Percentiles rank a stretch among this genome's conserved stretches.
Evolutionary conservation across 345 rosid genomes (phyloP).

Genomic region (Orychophragmus violaceus): DNA sequence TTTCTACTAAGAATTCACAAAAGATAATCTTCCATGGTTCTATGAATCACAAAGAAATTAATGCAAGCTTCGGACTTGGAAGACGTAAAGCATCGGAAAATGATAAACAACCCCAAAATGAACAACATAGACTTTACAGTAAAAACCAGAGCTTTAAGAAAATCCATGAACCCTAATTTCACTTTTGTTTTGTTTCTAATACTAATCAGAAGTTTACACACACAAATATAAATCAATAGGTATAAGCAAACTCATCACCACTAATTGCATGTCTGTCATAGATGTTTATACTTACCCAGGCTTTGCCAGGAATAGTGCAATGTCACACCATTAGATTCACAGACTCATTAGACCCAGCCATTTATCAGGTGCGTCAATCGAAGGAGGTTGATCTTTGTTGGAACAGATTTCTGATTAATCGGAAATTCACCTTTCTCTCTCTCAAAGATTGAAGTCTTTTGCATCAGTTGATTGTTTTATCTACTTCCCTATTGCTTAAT

Average conservation of each 20-base stretch:
- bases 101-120: neutral
- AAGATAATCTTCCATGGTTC: neutral
- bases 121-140: neutral
- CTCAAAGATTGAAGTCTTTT: too few species aligned
- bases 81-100: too few species aligned
- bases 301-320: conserved; percentile 97
- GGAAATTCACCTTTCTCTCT: too few species aligned
- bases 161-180: conserved; percentile 8
- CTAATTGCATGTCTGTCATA: neutral
- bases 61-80: neutral
- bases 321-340: too few species aligned
- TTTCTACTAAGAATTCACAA: neutral
- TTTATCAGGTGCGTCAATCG: too few species aligned
- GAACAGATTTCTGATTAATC: too few species aligned
- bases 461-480: too few species aligned
- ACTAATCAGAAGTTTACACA: neutral
- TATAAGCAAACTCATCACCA: neutral
- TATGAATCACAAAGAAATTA: neutral
- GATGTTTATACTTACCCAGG: conserved; percentile 48
- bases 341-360: too few species aligned
- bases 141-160: neutral
- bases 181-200: neutral
- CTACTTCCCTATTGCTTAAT: too few species aligned
- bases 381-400: too few species aligned
- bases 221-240: neutral